Conservation (phyloP, 2,329 filamentous ascomycete species). For the Sclerotinia borealis region DNA sequence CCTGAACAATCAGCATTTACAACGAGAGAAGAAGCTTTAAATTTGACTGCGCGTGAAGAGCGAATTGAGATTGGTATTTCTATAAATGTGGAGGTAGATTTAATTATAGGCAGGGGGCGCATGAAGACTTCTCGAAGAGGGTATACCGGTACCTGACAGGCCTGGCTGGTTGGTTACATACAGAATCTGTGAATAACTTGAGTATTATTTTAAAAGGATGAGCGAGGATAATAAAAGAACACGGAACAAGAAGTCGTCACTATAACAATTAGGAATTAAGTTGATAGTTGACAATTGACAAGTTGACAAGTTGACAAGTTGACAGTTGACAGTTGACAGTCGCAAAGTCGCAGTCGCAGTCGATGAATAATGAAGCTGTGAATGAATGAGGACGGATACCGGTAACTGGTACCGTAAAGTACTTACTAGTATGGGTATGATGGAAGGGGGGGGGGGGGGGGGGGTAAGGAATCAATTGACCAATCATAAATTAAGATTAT, state of each 20-base stretch:
- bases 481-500: background rate
- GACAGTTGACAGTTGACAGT: no score
- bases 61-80: background rate
- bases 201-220: background rate
- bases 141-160: no score
- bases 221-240: background rate
- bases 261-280: background rate
- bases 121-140: no score
- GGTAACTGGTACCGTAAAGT: no score
- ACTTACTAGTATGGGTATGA: no score
- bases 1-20: slow-evolving; percentile 28
- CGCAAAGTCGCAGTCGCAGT: no score
- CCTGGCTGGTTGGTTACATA: background rate
- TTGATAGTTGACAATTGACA: no score
- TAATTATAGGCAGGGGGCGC: background rate
- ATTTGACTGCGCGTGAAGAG: background rate
- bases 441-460: no score
- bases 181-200: background rate
- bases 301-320: no score
- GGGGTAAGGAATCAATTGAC: background rate
- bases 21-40: background rate
- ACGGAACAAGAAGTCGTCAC: background rate
- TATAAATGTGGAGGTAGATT: background rate
- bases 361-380: background rate
- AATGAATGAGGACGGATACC: no score